phyloP scores from a whole-genome alignment of 495 filamentous ascomycete species.

The Amphirosellinia nigrospora region DNA sequence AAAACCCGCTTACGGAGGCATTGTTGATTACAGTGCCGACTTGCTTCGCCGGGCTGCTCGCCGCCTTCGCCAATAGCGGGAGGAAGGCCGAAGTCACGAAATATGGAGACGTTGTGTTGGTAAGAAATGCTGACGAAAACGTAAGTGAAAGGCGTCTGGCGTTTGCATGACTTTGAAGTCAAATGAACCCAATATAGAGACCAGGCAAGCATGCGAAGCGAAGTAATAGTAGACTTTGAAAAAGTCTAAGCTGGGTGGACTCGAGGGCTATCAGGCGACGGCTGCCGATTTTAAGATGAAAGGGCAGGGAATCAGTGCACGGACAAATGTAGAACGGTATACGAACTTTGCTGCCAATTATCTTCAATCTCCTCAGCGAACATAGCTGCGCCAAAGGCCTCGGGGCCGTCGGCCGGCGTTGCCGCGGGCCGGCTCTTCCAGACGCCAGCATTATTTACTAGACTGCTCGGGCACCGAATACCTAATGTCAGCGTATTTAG shows the following conservation, averaged over 20 bases:
- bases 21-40: slow-evolving; percentile 66
- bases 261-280: background rate
- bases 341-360: slow-evolving; percentile 60
- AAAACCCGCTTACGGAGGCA: slow-evolving; percentile 54
- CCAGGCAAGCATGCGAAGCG: background rate
- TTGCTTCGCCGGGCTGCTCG: slow-evolving; percentile 54
- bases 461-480: slow-evolving; percentile 58
- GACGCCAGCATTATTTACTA: slow-evolving; percentile 82
- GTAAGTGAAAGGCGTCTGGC: slow-evolving; percentile 48
- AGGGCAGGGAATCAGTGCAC: background rate
- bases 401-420: slow-evolving; percentile 29
- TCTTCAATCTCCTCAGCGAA: slow-evolving; percentile 55
- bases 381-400: slow-evolving; percentile 34
- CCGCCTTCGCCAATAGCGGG: slow-evolving; percentile 50
- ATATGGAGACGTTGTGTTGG: slow-evolving; percentile 78
- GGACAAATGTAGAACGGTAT: background rate
- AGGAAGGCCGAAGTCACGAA: slow-evolving; percentile 53
- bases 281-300: background rate
- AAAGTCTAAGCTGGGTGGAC: too few relatives aligned
- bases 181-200: background rate
- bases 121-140: slow-evolving; percentile 63
- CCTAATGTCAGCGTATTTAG: background rate
- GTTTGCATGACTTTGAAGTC: background rate
- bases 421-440: slow-evolving; percentile 49
- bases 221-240: background rate